A percentile compares a stretch with the other conserved stretches of the same genome.
phyloP scores from a whole-genome alignment of 306 rosid genomes.

The Carpinus fangiana region DNA sequence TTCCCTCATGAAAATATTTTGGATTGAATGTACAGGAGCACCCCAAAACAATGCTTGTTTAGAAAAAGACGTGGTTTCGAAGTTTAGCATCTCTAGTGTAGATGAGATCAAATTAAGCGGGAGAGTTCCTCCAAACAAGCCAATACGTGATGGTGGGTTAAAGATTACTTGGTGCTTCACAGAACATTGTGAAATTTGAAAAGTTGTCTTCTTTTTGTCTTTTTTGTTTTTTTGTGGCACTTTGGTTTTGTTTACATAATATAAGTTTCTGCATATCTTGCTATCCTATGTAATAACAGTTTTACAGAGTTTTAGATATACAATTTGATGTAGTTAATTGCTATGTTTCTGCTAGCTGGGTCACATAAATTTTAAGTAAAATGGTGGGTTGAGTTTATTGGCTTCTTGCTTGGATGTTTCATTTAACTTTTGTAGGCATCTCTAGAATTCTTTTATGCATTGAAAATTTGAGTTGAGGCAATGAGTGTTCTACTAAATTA shows the following conservation, averaged over 20 bases:
- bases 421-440: neutral
- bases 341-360: neutral
- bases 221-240: neutral
- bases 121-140: conserved; percentile 39
- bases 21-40: conserved; percentile 49
- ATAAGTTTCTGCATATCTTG: neutral
- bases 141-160: conserved; percentile 64
- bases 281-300: neutral
- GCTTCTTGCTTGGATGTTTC: neutral
- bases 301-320: neutral
- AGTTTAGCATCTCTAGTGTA: conserved; percentile 27
- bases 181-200: conserved; percentile 7
- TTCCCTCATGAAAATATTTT: conserved; percentile 27
- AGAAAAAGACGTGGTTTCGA: conserved; percentile 39
- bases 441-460: neutral
- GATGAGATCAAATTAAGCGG: conserved; percentile 40
- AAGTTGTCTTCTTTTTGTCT: neutral
- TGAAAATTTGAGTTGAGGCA: neutral
- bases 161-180: conserved; percentile 13
- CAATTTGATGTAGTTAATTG: neutral
- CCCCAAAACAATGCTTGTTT: conserved; percentile 26
- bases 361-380: neutral
- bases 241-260: neutral
- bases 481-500: neutral
- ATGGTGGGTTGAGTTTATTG: neutral